Percentiles rank a stretch among this genome's conserved stretches.
phyloP scores from a whole-genome alignment of 345 rosid genomes.

The Pseudoturritis turrita region DNA sequence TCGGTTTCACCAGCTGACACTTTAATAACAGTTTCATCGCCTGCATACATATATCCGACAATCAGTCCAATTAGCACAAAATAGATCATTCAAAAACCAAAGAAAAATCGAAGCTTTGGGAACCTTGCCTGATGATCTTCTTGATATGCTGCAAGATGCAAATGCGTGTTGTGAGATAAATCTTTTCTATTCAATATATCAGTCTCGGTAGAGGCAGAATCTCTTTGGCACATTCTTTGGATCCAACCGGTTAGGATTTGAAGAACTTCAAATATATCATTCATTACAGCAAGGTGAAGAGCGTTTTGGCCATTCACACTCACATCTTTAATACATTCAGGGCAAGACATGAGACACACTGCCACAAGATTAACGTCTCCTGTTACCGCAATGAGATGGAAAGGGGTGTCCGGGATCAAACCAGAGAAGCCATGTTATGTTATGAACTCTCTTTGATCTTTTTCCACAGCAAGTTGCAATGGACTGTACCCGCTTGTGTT shows the following conservation, averaged over 20 bases:
- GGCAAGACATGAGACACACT: not conserved
- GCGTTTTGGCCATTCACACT: not conserved
- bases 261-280: not conserved
- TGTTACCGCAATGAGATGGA: not conserved
- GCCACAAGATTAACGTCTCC: not conserved
- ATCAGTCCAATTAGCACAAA: not conserved
- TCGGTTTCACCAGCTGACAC: too few species aligned
- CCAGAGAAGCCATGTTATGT: not conserved
- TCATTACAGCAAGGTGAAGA: constrained; percentile 17
- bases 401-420: not conserved
- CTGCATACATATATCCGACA: not conserved
- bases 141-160: constrained; percentile 21
- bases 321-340: constrained; percentile 11
- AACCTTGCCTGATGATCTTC: too few species aligned
- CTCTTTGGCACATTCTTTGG: not conserved
- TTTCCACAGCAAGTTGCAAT: constrained; percentile 25
- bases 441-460: not conserved
- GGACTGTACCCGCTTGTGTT: constrained; percentile 22
- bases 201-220: not conserved
- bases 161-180: not conserved
- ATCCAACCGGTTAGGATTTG: constrained; percentile 5
- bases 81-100: not conserved
- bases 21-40: not conserved
- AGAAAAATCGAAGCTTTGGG: too few species aligned
- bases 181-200: not conserved